These are phyloP conservation scores for Rhodotorula sp. DNA, from an alignment of 1,284 basidiomycete species.

Conservation along the genomic window DNA sequence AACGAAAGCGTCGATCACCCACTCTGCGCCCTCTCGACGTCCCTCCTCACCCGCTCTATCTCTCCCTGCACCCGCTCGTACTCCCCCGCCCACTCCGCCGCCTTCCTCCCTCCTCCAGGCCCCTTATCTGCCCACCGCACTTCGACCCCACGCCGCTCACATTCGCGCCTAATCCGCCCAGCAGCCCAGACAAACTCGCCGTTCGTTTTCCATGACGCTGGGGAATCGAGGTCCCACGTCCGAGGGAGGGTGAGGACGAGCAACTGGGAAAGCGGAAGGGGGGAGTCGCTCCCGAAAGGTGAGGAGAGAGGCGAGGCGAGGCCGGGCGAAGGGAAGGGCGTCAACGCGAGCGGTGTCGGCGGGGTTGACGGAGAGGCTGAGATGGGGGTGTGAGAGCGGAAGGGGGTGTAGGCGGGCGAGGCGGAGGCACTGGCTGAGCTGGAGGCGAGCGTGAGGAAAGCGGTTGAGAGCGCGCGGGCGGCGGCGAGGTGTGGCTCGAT, in stretches of 20 bases:
- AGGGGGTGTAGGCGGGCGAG: not conserved
- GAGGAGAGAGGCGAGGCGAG: not conserved
- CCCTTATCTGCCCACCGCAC: not conserved
- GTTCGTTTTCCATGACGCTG: not conserved
- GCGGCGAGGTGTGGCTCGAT: conserved; percentile 16
- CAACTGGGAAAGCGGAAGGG: not conserved
- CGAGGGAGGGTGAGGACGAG: not conserved
- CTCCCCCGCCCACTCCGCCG: not conserved
- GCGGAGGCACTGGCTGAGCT: not conserved
- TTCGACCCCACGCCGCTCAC: not conserved
- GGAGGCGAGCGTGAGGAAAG: conserved; percentile 9
- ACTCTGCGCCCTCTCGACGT: too few species aligned
- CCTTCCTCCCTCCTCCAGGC: too few species aligned
- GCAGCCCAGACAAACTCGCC: conserved; percentile 15
- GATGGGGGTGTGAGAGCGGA: not conserved
- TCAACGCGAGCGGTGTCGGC: not conserved
- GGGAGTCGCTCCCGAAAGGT: not conserved
- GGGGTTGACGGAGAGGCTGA: not conserved
- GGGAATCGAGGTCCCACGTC: not conserved
- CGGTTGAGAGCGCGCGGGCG: conserved; percentile 16
- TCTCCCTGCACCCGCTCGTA: not conserved
- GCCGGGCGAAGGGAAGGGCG: not conserved
- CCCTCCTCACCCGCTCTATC: not conserved
- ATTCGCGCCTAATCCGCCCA: conserved; percentile 4
- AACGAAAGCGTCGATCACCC: too few species aligned